Evolutionary conservation across 1,284 basidiomycete species (phyloP).

Genomic region (Ceratobasidium sp.): DNA sequence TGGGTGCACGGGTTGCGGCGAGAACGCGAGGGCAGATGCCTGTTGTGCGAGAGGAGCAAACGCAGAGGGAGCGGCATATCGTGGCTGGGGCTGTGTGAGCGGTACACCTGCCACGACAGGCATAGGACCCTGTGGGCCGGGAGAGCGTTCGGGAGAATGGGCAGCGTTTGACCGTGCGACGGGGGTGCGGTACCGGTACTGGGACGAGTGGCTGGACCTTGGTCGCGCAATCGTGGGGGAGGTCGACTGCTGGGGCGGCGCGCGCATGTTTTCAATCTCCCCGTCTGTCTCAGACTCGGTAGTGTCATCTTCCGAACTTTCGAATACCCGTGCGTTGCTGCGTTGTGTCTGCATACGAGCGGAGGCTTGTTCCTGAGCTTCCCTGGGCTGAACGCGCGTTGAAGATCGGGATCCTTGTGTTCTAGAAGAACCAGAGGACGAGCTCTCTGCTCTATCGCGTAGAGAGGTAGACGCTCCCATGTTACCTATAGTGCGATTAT

Average conservation of each 20-base stretch:
- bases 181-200: slow-evolving; percentile 78
- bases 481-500: slow-evolving; percentile 9
- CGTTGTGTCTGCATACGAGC: slow-evolving; percentile 14
- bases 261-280: slow-evolving; percentile 61
- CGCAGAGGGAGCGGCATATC: slow-evolving; percentile 77
- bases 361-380: slow-evolving; percentile 1
- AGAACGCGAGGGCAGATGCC: slow-evolving; percentile 57
- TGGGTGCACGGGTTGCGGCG: slow-evolving; percentile 44
- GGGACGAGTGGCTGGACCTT: slow-evolving; percentile 76
- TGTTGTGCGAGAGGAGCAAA: slow-evolving; percentile 65
- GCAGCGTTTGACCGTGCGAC: slow-evolving; percentile 67
- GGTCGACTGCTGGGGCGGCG: slow-evolving; percentile 46
- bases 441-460: slow-evolving; percentile 36
- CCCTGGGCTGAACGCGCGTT: slow-evolving; percentile 1
- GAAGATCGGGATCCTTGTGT: slow-evolving; percentile 32
- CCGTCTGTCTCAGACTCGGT: slow-evolving; percentile 59
- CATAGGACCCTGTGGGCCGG: slow-evolving; percentile 41
- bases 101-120: slow-evolving; percentile 56
- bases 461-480: slow-evolving; percentile 31
- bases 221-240: slow-evolving; percentile 65
- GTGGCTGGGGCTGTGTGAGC: slow-evolving; percentile 73
- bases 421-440: slow-evolving; percentile 31
- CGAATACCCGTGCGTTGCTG: slow-evolving; percentile 21
- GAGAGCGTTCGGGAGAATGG: slow-evolving; percentile 40
- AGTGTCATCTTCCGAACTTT: slow-evolving; percentile 25